phyloP scores from a whole-genome alignment of 768 basidiomycete genomes.

The Serendipita sp. region DNA sequence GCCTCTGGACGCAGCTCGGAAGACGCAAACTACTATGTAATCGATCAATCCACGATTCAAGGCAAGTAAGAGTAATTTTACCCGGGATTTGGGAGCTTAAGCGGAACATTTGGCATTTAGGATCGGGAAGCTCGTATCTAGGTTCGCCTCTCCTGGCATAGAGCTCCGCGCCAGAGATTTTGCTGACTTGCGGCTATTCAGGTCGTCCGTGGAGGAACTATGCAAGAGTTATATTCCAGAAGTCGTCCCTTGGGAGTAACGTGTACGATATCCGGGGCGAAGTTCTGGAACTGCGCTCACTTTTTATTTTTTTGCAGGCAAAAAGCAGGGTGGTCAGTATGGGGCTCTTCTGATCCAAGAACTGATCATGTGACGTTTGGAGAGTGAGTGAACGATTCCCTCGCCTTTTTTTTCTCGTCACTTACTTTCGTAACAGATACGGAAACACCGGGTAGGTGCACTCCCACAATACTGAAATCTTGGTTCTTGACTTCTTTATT shows the following conservation, averaged over 20 bases:
- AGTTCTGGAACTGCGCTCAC: not conserved
- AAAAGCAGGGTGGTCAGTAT: slow-evolving; percentile 31
- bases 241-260: slow-evolving; percentile 21
- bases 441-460: slow-evolving; percentile 26
- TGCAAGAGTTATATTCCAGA: not conserved
- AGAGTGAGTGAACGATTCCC: slow-evolving; percentile 19
- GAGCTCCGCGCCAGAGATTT: too few relatives aligned
- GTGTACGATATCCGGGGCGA: not conserved
- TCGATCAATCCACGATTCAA: slow-evolving; percentile 24
- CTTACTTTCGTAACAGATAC: slow-evolving; percentile 11
- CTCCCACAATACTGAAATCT: too few relatives aligned
- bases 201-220: not conserved
- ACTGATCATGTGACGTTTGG: slow-evolving; percentile 33
- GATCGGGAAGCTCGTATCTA: slow-evolving; percentile 11
- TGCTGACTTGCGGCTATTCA: not conserved
- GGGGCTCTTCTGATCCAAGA: slow-evolving; percentile 24
- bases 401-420: not conserved
- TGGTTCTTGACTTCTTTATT: too few relatives aligned
- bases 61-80: slow-evolving; percentile 24
- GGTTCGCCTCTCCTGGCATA: slow-evolving; percentile 32
- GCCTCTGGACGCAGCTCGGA: slow-evolving; percentile 28
- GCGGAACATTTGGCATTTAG: not conserved
- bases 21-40: slow-evolving; percentile 27
- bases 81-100: slow-evolving; percentile 17
- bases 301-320: slow-evolving; percentile 8